phyloP scores from a whole-genome alignment of 192 early-diverging fungal species.

The Lobosporangium transversale region DNA sequence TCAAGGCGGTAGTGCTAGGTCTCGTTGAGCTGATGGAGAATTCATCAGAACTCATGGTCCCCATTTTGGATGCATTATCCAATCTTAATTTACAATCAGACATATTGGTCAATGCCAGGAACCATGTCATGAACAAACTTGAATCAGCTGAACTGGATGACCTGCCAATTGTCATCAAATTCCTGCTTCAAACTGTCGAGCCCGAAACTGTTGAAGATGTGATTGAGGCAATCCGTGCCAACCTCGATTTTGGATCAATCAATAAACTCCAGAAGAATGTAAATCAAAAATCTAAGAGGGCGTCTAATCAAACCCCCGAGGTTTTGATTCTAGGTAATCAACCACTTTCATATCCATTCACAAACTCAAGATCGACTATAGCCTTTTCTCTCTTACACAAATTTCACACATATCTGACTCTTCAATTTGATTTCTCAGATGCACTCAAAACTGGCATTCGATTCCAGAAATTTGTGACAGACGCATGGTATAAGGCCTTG shows the following conservation, averaged over 20 bases:
- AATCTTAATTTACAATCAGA: conserved; percentile 68
- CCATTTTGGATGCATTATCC: conserved; percentile 77
- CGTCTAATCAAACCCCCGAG: conserved; percentile 53
- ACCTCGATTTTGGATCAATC: conserved; percentile 74
- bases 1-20: conserved; percentile 62
- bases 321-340: conserved; percentile 59
- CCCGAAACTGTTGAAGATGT: conserved; percentile 57
- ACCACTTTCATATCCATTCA: too few species aligned
- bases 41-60: conserved; percentile 68
- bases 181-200: conserved; percentile 72
- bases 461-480: conserved; percentile 73
- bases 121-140: conserved; percentile 66
- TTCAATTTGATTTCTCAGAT: too few species aligned
- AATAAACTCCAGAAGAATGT: conserved; percentile 52
- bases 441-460: conserved; percentile 72
- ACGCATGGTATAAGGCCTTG: conserved; percentile 76
- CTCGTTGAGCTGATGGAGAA: conserved; percentile 69
- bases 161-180: conserved; percentile 76
- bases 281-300: conserved; percentile 9
- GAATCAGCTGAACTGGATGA: conserved; percentile 76
- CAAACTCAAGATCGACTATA: too few species aligned
- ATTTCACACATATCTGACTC: too few species aligned
- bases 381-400: too few species aligned
- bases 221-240: conserved; percentile 62
- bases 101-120: conserved; percentile 61